Evolutionary conservation across 257 asterid species (phyloP).

Genomic region (Nyctanthes arbortristis): DNA sequence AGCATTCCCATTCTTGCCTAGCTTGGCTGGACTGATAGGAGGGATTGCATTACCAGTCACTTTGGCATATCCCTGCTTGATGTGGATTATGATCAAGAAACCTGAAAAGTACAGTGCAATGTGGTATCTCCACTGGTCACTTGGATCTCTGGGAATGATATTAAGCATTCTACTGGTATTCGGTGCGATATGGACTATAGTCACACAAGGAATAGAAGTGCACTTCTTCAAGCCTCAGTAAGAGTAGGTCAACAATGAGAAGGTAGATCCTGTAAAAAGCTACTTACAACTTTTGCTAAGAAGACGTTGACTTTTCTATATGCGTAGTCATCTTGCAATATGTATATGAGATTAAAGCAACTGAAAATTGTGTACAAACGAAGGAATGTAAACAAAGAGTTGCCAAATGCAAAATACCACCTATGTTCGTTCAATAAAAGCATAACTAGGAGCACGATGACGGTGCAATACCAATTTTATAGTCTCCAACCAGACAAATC

Average conservation of each 20-base stretch:
- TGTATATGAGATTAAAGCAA: background rate
- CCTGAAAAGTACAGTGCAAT: constrained; percentile 46
- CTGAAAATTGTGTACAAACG: background rate
- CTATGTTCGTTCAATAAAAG: background rate
- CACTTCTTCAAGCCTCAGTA: constrained; percentile 79
- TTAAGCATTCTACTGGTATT: constrained; percentile 58
- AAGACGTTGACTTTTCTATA: background rate
- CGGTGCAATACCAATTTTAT: background rate
- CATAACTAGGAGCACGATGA: background rate
- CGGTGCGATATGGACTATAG: constrained; percentile 78
- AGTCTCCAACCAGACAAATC: constrained; percentile 5
- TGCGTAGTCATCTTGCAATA: background rate
- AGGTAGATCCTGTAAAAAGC: background rate
- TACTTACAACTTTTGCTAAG: constrained; percentile 6
- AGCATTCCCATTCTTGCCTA: constrained; percentile 76
- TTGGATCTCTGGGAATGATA: constrained; percentile 67
- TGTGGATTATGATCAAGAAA: constrained; percentile 72
- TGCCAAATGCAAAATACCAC: constrained; percentile 16
- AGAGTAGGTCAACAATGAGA: constrained; percentile 17
- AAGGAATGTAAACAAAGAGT: constrained; percentile 5
- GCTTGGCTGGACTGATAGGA: constrained; percentile 77
- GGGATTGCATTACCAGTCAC: constrained; percentile 81
- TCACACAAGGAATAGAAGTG: constrained; percentile 57
- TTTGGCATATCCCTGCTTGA: constrained; percentile 84
- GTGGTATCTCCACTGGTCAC: constrained; percentile 78